Conservation (phyloP, 768 basidiomycete species). For the Psilocybe azurescens region DNA sequence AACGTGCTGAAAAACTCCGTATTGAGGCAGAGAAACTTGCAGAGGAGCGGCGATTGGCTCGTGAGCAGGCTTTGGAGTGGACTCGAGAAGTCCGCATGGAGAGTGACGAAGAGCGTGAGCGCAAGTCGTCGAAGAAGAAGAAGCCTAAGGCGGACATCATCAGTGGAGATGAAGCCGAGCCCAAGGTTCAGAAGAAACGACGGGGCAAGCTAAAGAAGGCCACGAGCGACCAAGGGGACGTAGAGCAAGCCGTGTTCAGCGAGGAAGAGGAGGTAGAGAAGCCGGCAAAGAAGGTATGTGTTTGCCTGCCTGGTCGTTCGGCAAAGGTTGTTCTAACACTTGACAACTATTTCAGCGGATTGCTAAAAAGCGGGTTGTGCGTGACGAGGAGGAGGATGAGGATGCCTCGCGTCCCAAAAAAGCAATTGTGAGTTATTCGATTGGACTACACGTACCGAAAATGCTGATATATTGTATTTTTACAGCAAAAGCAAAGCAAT, state of each 20-base stretch:
- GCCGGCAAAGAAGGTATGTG: slow-evolving; percentile 72
- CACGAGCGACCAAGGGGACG: slow-evolving; percentile 57
- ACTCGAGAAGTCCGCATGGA: slow-evolving; percentile 69
- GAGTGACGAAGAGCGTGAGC: slow-evolving; percentile 83
- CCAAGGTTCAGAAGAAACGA: slow-evolving; percentile 66
- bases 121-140: slow-evolving; percentile 57
- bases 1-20: slow-evolving; percentile 67
- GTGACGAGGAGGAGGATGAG: slow-evolving; percentile 82
- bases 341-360: slow-evolving; percentile 41
- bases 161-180: slow-evolving; percentile 55
- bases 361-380: slow-evolving; percentile 75
- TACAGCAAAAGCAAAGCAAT: slow-evolving; percentile 89
- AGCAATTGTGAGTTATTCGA: slow-evolving; percentile 65
- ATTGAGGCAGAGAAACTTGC: slow-evolving; percentile 79
- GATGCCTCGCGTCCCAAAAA: slow-evolving; percentile 69
- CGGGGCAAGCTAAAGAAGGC: slow-evolving; percentile 70
- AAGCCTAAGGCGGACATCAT: slow-evolving; percentile 60
- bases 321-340: background rate
- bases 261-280: slow-evolving; percentile 72
- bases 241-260: slow-evolving; percentile 72
- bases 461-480: slow-evolving; percentile 12
- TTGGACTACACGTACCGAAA: background rate
- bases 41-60: slow-evolving; percentile 73
- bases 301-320: background rate
- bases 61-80: slow-evolving; percentile 85